Base-by-base conservation (phyloP, 1,139 yeast species). In the Zygoascus sp. region DNA sequence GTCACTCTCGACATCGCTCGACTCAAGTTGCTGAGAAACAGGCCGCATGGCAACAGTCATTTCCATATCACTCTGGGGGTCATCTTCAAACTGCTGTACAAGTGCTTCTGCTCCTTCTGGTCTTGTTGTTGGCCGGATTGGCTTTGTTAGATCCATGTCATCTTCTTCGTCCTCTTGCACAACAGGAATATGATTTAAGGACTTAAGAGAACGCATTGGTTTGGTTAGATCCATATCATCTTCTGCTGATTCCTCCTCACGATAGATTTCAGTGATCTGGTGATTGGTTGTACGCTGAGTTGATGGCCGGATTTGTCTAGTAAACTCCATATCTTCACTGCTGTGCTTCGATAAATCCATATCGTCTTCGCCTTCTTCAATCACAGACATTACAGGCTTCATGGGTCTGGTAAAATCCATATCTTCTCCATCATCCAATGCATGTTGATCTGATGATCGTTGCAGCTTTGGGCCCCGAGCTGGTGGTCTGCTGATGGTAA, bases 1-100 rank as follows among this genome's bases (percentile, higher is more conserved):
- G 8, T 30, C 34, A 7, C 34, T 30, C 15, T 30, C 34, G 3
- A 4, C 15, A 30, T 30, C 34, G 34, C 17, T 30, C 6, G 55
- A 30, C 15, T 44, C 38, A n/a, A n/a, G n/a, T 30, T 49, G 45
- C 4, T 21, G 13, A 13, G 35, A 27, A 6, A 15, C 32, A 15
- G 25, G 20, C n/a, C 36, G 45, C 47, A 42, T 47, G 6, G 52
- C 52, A 19, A 36, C 46, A 2, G 61, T 58, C 40, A 59, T 28
- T n/a, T 57, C 56, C 60, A 58, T 53, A 8, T 52, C 48, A 37
- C 44, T 44, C n/a, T 50, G 50, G 9, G 47, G 53, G 11, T 42
- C 28, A 10, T 25, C 28, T 6, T 25, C 28, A 3, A 7, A 3
- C n/a, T 10, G 28, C 28, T 10, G 9, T 25, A 25, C n/a, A 25